These are phyloP conservation scores for Endocladia muricata DNA, from an alignment of 31 red algal species.

Conservation along the genomic window DNA sequence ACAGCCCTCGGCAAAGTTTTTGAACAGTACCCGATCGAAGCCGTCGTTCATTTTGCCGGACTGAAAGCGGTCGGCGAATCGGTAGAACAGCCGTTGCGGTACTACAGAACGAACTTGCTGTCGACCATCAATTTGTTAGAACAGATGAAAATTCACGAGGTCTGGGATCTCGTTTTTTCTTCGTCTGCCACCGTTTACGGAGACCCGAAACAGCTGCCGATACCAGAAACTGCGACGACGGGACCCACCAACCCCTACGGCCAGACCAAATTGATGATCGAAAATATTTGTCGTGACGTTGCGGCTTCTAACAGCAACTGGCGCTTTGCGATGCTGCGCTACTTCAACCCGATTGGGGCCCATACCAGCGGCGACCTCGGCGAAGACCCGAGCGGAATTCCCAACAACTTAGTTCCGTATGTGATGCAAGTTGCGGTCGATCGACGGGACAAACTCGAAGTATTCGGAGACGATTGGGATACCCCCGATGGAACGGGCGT, in stretches of 20 bases:
- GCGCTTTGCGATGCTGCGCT: conserved; percentile 93
- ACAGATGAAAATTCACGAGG: conserved; percentile 62
- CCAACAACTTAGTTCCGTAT: conserved; percentile 99
- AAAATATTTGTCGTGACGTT: conserved; percentile 92
- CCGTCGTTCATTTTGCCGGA: conserved; percentile 99
- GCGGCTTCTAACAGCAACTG: conserved; percentile 62
- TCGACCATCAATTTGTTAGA: conserved; percentile 87
- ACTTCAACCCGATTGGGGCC: conserved; percentile 99
- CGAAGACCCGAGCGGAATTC: conserved; percentile 95
- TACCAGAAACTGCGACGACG: conserved; percentile 75
- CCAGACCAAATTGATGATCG: conserved; percentile 97
- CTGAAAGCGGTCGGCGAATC: conserved; percentile 99
- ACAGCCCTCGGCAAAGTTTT: conserved; percentile 69
- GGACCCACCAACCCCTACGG: conserved; percentile 98
- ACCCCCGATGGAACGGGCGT: conserved; percentile 98
- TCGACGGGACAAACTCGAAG: conserved; percentile 74
- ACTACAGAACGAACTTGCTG: conserved; percentile 96
- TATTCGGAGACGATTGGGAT: conserved; percentile 95
- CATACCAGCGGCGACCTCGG: conserved; percentile 89
- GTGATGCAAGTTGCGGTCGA: conserved; percentile 99
- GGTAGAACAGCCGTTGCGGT: conserved; percentile 86
- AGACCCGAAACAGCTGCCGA: conserved; percentile 80
- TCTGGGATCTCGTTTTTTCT: conserved; percentile 95
- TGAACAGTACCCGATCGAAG: conserved; percentile 63
- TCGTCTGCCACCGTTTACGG: conserved; percentile 99